Evolutionary conservation across 2,329 filamentous ascomycete genomes (phyloP), one percentile per base, ranked within the genome.

Genomic region (Aureobasidium lini): DNA sequence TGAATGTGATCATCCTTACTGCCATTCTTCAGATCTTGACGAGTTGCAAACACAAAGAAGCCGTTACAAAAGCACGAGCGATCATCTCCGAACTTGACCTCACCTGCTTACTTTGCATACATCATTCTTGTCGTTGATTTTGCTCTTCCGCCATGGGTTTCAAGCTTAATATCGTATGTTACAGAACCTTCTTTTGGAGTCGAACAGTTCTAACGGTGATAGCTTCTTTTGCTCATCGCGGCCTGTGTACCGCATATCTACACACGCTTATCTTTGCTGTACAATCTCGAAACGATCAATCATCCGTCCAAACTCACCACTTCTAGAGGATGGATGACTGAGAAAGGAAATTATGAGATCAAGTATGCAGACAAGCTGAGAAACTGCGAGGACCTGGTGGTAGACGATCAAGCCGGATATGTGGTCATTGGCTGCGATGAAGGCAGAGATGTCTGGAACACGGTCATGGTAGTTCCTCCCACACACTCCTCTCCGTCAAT

Each of bases 381-480:
- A 5, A 77, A 77, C 60, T 78, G 76, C 61, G 75, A 78, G 59
- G 75, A 78, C 69, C 67, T 73, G 32, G 60, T 74, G 6, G 32
- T 77, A n/a, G 69, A 72, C 39, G 69, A 73, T 34, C 62, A 66
- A 1, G 63, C 66, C 29, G 72, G 72, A 2, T 65, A 72, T n/a
- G 74, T 73, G 7, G 65, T 78, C 6, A 59, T 77, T 54, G 75
- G 73, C 60, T 78, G 76, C 63, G 75, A 77, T 60, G 67, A 71
- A 0, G 73, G 71, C 13, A 62, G 76, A 28, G 75, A 77, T 63
- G 63, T 65, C 5, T 77, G 75, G 75, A 77, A 78, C 54, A 76
- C 74, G 0, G 75, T 77, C 10, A 76, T 77, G 75, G 75, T 76
- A n/a, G n/a, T n/a, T n/a, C n/a, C n/a, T n/a, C n/a, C n/a, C n/a